Base-by-base conservation (phyloP, 2,329 filamentous ascomycete genomes). In the Seiridium cupressi region DNA sequence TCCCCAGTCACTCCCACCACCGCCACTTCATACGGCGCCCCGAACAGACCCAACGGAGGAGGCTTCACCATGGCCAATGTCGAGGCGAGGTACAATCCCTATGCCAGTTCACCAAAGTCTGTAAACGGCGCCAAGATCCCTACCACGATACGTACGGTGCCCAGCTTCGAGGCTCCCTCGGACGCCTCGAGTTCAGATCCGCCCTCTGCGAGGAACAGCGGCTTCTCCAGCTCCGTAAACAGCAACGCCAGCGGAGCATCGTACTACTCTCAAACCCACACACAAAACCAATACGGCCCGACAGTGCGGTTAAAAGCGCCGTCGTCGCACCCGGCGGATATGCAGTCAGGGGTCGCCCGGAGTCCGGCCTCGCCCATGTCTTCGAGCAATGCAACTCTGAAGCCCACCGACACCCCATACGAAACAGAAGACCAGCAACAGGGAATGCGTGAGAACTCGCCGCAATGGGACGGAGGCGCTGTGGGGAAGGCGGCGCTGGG, bases 401-500 rank as follows among this genome's bases (percentile, higher is more conserved):
- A 34, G 34, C 49, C 49, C n/a, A 34, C 32, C 49, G 49, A 53
- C 49, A 38, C 32, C 11, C 8, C 32, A 36, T 26, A 36, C 2
- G 46, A 34, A 34, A 26, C 11, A 38, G 70, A 70, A 10, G 70
- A 72, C 7, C 66, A 55, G 57, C 63, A 36, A 56, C 65, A 31
- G 49, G 62, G 18, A 26, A 26, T 26, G 18, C 76, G 76, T 9
- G 67, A 72, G n/a, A 65, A 63, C 13, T 69, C 70, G 3, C 62
- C 71, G 60, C 58, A 78, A 71, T 89, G 87, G 85, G 88, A 89
- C 69, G 49, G 49, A 8, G 86, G 86, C 36, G 87, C 87, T 3
- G 83, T 90, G 51, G 88, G 88, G 65, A 88, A 89, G 69, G 88
- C 88, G 6, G 87, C 86, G 3, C 76, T 89, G 2, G 89, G 89